Base-by-base conservation (phyloP, 192 early-diverging fungal species). In the Gonapodya prolifera region DNA sequence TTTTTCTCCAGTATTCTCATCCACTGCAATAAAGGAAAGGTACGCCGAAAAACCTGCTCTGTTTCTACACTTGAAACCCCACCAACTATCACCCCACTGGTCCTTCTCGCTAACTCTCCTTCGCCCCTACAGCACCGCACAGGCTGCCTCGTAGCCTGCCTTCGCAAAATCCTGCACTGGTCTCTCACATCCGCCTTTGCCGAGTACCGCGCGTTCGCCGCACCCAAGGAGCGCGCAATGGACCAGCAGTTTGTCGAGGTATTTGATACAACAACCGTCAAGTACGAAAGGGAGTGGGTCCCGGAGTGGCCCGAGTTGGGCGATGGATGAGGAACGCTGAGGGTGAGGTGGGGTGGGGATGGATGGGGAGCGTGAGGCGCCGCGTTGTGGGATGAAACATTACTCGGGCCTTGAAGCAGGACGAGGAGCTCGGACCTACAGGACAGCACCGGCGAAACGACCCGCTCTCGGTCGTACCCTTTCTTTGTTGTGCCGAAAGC, bases 1-100 rank as follows among this genome's bases (percentile, higher is more conserved):
- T n/a, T n/a, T n/a, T n/a, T n/a, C n/a, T n/a, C n/a, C n/a, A n/a
- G n/a, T n/a, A n/a, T 98, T 61, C 79, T 99, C 45, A 92, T 99
- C 2, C 96, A 99, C 79, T 99, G 96, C 81, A 98, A 99, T 81
- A 97, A 98, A 82, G 97, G 97, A 73, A 98, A 97, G 79, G 91
- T 92, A 87, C 78, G 78, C 18, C 17, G 18, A 28, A 1, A 69
- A 18, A 23, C 80, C 45, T 28, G 18, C 18, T 23, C 30, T n/a
- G 29, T 32, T 76, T 71, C 76, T 84, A 69, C 33, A 34, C 73
- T n/a, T 29, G 0, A 71, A 29, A 32, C 1, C 79, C n/a, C 0
- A 35, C 30, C 69, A 1, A 30, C 16, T 33, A 61, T 0, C 33
- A 30, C 77, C n/a, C n/a, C n/a, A n/a, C 13, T 1, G 16, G 28